These are phyloP conservation scores for Escovopsis sp. DNA, from an alignment of 2,329 filamentous ascomycete species.

Conservation along the genomic window DNA sequence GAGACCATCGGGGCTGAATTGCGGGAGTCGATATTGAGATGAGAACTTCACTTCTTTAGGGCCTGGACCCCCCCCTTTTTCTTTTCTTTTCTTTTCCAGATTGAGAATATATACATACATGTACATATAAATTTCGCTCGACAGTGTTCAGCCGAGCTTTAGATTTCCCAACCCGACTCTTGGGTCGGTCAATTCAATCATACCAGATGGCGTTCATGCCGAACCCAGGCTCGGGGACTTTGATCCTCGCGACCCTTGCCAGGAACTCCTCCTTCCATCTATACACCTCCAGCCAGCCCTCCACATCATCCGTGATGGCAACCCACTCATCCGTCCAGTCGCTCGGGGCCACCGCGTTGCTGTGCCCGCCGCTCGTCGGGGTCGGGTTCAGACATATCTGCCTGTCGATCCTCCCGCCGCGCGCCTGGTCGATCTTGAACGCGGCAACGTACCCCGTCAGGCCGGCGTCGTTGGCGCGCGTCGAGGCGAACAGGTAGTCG, in stretches of 20 bases:
- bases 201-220: conserved; percentile 98
- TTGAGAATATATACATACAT: no score
- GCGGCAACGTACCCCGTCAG: conserved; percentile 73
- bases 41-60: no score
- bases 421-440: conserved; percentile 46
- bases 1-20: no score
- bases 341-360: conserved; percentile 73
- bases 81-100: no score
- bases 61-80: no score
- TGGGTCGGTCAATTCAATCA: conserved; percentile 27
- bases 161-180: no score
- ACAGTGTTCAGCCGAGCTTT: no score
- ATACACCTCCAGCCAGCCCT: conserved; percentile 79
- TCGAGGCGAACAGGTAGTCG: conserved; percentile 68
- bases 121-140: no score
- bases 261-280: conserved; percentile 73
- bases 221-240: conserved; percentile 76
- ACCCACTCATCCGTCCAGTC: conserved; percentile 80
- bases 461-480: conserved; percentile 61
- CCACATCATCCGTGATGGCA: conserved; percentile 79
- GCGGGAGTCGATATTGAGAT: no score
- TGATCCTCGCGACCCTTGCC: conserved; percentile 58
- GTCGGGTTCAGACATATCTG: conserved; percentile 75
- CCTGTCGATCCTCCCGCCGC: conserved; percentile 55
- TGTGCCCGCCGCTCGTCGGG: conserved; percentile 75